A percentile compares a stretch with the other conserved stretches of the same genome.
Conservation (phyloP, 306 rosid genomes). For the Sicyos baderoa region DNA sequence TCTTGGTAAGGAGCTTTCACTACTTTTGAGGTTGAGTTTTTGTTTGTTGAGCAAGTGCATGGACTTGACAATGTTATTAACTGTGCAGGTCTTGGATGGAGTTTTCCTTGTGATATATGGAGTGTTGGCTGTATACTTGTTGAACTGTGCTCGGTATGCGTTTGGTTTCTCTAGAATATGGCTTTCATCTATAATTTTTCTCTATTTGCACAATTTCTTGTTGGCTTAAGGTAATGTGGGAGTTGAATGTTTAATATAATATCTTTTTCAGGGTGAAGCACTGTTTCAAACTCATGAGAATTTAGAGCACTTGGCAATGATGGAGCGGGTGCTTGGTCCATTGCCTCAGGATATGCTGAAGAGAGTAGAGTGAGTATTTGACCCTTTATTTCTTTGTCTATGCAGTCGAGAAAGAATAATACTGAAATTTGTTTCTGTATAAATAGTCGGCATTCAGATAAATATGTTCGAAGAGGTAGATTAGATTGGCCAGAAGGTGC, state of each 20-base stretch:
- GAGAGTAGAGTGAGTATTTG: conserved; percentile 58
- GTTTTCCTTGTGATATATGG: conserved; percentile 89
- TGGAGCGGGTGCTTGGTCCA: conserved; percentile 85
- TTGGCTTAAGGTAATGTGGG: too few relatives aligned
- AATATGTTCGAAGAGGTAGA: conserved; percentile 76
- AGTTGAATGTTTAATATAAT: neutral
- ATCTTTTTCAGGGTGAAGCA: conserved; percentile 67
- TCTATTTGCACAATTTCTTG: neutral
- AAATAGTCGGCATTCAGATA: conserved; percentile 74
- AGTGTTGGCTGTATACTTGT: conserved; percentile 95
- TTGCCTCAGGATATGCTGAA: conserved; percentile 59
- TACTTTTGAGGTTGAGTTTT: neutral
- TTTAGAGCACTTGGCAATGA: conserved; percentile 94
- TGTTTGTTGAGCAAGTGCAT: neutral
- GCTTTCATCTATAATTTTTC: too few relatives aligned
- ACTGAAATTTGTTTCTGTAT: neutral
- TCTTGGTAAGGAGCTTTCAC: conserved; percentile 41
- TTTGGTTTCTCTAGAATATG: neutral
- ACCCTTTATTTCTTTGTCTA: too few relatives aligned
- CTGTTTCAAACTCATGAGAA: conserved; percentile 94
- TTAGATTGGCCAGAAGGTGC: conserved; percentile 95
- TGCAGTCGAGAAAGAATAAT: neutral
- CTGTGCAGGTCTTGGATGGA: conserved; percentile 77
- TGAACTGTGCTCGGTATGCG: conserved; percentile 73
- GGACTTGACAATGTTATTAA: neutral